phyloP scores from a whole-genome alignment of 2,329 filamentous ascomycete genomes.

The Tolypocladium amazonense region DNA sequence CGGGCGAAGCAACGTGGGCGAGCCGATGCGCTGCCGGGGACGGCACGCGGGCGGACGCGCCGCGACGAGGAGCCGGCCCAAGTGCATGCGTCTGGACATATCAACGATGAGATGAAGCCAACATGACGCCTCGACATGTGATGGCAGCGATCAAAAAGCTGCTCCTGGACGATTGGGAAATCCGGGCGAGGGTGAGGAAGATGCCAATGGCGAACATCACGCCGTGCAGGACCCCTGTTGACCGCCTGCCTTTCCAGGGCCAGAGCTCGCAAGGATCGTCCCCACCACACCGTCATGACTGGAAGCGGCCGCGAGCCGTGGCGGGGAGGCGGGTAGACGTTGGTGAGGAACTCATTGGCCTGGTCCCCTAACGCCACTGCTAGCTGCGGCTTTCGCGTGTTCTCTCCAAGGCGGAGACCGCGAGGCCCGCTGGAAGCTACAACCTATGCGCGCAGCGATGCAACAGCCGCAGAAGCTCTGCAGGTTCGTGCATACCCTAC shows the following conservation, averaged over 20 bases:
- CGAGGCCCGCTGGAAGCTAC: not conserved
- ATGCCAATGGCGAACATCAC: too few relatives aligned
- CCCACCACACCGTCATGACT: not conserved
- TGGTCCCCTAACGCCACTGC: not conserved
- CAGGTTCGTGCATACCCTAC: not conserved
- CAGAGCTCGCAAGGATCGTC: not conserved
- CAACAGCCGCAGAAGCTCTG: not conserved
- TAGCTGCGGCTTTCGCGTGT: not conserved
- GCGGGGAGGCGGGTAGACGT: not conserved
- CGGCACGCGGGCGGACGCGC: not conserved
- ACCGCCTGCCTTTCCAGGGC: not conserved
- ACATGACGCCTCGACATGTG: not conserved
- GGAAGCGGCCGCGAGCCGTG: not conserved
- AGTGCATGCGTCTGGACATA: not conserved
- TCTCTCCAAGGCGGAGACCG: not conserved
- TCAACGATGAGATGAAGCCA: not conserved
- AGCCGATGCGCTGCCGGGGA: not conserved
- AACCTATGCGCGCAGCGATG: not conserved
- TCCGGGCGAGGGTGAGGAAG: not conserved
- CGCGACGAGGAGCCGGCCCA: not conserved
- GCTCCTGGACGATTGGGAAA: not conserved
- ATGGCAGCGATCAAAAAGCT: not conserved
- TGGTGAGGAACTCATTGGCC: too few relatives aligned
- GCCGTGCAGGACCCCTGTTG: not conserved
- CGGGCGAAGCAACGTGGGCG: conserved; percentile 14